phyloP scores from a whole-genome alignment of 2,329 filamentous ascomycete species.

The Cladobotryum protrusum region DNA sequence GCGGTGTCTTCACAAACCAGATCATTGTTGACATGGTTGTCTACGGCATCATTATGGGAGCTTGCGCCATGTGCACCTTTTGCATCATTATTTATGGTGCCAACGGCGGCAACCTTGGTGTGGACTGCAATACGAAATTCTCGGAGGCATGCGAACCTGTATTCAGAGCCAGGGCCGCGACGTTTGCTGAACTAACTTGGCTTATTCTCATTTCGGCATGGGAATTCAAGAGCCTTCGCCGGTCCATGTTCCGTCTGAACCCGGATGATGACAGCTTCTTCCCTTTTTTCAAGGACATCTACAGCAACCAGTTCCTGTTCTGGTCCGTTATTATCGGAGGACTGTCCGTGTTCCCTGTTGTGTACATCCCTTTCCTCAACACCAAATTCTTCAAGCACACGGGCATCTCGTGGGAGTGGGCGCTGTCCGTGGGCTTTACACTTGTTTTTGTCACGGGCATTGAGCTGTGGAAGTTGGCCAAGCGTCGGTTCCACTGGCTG shows the following conservation, averaged over 20 bases:
- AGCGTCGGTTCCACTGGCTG: conserved; percentile 50
- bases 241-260: conserved; percentile 64
- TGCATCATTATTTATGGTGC: conserved; percentile 57
- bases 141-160: conserved; percentile 52
- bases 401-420: conserved; percentile 71
- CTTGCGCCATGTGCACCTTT: conserved; percentile 59
- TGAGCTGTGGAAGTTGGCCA: conserved; percentile 66
- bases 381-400: conserved; percentile 66
- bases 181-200: conserved; percentile 69
- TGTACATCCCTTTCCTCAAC: conserved; percentile 70
- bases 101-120: conserved; percentile 50
- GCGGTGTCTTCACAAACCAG: conserved; percentile 71
- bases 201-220: conserved; percentile 68
- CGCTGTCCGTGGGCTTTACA: conserved; percentile 57
- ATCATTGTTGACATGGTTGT: conserved; percentile 73
- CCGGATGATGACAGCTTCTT: conserved; percentile 44
- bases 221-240: conserved; percentile 69
- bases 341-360: conserved; percentile 57
- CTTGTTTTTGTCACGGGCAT: conserved; percentile 60
- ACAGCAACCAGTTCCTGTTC: conserved; percentile 64
- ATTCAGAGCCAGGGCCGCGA: conserved; percentile 64
- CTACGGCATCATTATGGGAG: conserved; percentile 73
- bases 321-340: conserved; percentile 57
- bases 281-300: conserved; percentile 56
- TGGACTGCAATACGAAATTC: conserved; percentile 56